Conservation (phyloP, 2,329 filamentous ascomycete species). For the Colletotrichum lindemuthianum region DNA sequence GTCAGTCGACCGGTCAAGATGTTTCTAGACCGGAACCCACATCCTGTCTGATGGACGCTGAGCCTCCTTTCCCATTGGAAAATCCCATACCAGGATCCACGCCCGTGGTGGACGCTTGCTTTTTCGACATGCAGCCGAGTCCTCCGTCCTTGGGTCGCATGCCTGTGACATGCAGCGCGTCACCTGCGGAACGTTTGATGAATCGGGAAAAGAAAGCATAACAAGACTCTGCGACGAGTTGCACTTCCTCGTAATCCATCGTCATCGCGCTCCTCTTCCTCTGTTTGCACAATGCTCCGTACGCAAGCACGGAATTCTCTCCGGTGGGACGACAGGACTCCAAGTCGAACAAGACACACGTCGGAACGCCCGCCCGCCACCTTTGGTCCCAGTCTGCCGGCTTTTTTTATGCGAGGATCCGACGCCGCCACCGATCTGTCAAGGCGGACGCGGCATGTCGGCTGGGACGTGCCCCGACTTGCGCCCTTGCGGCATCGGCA, state of each 20-base stretch:
- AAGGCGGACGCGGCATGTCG: not conserved
- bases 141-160: not conserved
- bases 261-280: too few relatives aligned
- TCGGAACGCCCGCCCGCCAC: too few relatives aligned
- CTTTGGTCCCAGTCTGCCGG: too few relatives aligned
- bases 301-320: too few relatives aligned
- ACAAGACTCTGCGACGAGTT: too few relatives aligned
- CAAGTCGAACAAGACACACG: too few relatives aligned
- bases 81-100: not conserved
- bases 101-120: slow-evolving; percentile 13
- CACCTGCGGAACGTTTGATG: slow-evolving; percentile 3
- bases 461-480: slow-evolving; percentile 13
- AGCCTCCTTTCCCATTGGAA: not conserved
- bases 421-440: not conserved
- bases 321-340: too few relatives aligned
- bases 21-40: slow-evolving; percentile 14
- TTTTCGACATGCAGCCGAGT: slow-evolving; percentile 6
- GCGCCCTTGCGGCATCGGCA: slow-evolving; percentile 12
- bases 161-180: not conserved
- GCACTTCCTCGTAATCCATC: too few relatives aligned
- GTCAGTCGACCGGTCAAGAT: slow-evolving; percentile 4
- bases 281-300: too few relatives aligned
- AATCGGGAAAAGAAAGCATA: slow-evolving; percentile 14
- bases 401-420: not conserved
- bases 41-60: slow-evolving; percentile 7